Evolutionary conservation across 1,284 basidiomycete species (phyloP), one percentile per base, ranked within the genome.

Genomic region (Thelephora terrestris): DNA sequence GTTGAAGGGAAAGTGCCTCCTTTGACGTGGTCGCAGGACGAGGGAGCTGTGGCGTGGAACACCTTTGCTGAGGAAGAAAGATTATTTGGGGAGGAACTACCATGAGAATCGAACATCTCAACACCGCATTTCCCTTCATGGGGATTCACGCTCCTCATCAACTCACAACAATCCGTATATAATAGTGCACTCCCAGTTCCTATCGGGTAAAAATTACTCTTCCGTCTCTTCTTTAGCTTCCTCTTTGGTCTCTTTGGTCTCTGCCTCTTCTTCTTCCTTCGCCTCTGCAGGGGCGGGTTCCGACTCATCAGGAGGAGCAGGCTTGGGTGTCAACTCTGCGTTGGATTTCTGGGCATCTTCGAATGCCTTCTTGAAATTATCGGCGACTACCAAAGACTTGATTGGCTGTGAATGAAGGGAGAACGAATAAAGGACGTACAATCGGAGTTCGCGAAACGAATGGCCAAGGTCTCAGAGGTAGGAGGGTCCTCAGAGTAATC

Each of bases 381-480:
- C 76, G 48, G 93, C 94, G 66, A 94, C 92, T 96, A 38, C n/a
- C 21, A 17, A 48, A 56, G 25, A 50, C 38, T n/a, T 32, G 21
- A 42, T 49, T 39, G 51, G 35, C 10, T 37, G 50, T 49, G 37
- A 47, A 46, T 44, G 52, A 43, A 29, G 46, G 10, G 36, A 36
- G 20, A 65, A 16, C 36, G 9, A 50, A 17, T n/a, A n/a, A 53
- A 46, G n/a, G 12, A 74, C 91, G 68, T 59, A 96, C 93, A 94
- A 25, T 99, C 96, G 52, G 90, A 76, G 71, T 97, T 99, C 55
- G 91, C 95, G 63, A 99, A 99, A 53, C 96, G 88, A 64, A 99
- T 98, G 44, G 96, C 96, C 49, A 99, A 81, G 18, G 95, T 98
- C 72, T 98, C 95, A 20, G 92, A 70, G 39, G 85, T 86, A 18